Conservation (phyloP, 2,329 filamentous ascomycete species). For the Talaromyces islandicus region DNA sequence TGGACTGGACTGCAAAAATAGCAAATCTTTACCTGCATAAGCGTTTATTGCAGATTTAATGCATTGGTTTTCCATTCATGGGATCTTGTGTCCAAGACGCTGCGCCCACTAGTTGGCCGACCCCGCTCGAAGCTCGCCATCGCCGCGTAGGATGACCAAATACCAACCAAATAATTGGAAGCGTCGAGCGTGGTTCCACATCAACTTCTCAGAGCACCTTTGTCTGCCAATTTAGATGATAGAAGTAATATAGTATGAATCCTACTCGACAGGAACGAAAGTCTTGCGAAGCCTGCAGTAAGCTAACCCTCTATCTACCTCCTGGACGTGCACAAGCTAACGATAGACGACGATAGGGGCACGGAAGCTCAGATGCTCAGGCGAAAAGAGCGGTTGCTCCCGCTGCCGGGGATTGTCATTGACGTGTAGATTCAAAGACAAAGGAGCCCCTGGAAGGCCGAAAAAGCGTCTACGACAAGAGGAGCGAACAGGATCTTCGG, state of each 20-base stretch:
- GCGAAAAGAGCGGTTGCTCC: slow-evolving; percentile 21
- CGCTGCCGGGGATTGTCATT: slow-evolving; percentile 18
- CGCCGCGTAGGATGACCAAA: slow-evolving; percentile 14
- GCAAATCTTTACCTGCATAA: neutral
- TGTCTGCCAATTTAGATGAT: neutral
- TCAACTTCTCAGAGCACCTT: neutral
- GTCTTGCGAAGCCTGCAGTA: slow-evolving; percentile 24
- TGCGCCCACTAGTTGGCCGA: slow-evolving; percentile 3
- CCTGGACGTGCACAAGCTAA: slow-evolving; percentile 4
- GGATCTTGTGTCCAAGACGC: neutral
- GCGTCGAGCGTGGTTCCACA: neutral
- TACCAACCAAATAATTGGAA: neutral
- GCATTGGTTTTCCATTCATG: neutral
- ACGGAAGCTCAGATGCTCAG: slow-evolving; percentile 25
- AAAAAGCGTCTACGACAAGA: slow-evolving; percentile 19
- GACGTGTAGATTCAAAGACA: slow-evolving; percentile 22
- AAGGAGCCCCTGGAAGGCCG: slow-evolving; percentile 21
- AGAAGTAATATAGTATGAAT: slow-evolving; percentile 13
- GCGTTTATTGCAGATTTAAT: neutral
- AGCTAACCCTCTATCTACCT: slow-evolving; percentile 1
- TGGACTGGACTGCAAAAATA: neutral
- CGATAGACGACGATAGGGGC: slow-evolving; percentile 11
- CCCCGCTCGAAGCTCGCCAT: slow-evolving; percentile 17
- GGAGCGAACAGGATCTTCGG: neutral
- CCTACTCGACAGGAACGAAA: slow-evolving; percentile 18